Base-by-base conservation (phyloP, 2,329 filamentous ascomycete species). In the Pseudogymnoascus sp. region DNA sequence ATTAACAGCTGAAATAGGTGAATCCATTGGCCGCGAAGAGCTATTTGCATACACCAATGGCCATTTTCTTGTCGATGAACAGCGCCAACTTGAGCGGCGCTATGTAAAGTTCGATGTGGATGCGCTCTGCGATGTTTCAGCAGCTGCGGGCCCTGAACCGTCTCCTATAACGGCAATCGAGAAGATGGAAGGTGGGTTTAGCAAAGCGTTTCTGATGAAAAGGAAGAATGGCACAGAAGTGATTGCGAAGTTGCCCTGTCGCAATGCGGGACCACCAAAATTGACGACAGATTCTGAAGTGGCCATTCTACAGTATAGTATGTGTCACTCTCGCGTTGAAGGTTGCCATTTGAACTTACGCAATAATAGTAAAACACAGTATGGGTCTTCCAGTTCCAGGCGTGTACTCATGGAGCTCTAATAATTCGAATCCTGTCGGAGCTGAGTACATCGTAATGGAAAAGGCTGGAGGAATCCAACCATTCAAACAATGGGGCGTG, bases 181-280 rank as follows among this genome's bases (percentile, higher is more conserved):
- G 61, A 80, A 80, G 68, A 72, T 73, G 53, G 78, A 80, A 70
- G 76, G 78, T 3, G 73, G 75, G 1, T 79, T 75, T 64, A 79
- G 78, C 63, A 69, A 75, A 67, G 75, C 75, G 17, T 79, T 80
- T 60, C 70, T 78, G 40, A 75, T 80, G 63, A 71, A 69, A 21
- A 71, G 76, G 50, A 68, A 80, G 56, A 74, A 77, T 68, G 73
- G 64, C 6, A 70, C 68, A 65, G 67, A 66, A 19, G 63, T 78
- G 23, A 73, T 80, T 15, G 78, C 75, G 1, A 76, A 73, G 67
- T 63, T 80, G 15, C 77, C 76, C 1, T 78, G 75, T 67, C 63
- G 63, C 2, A 60, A 77, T 38, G 75, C 75, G 65, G 77, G 77
- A 11, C 75, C 75, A 11, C 56, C 68, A 59, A 71, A 67, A 46